Conservation (phyloP, 441 rosid genomes). For the Pelargonium citronellum region DNA sequence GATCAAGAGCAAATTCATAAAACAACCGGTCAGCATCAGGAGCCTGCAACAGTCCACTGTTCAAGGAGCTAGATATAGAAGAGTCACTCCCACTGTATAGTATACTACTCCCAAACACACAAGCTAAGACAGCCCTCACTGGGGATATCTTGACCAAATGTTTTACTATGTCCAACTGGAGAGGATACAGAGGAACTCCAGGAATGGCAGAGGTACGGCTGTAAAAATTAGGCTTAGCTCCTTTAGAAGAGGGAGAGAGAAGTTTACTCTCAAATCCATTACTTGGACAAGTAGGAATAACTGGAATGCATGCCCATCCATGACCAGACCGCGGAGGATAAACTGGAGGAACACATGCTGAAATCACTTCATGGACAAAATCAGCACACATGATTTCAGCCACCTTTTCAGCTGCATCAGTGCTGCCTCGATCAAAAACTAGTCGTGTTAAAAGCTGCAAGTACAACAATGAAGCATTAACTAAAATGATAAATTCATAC, state of each 20-base stretch:
- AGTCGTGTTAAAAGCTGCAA: constrained; percentile 92
- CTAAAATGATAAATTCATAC: background rate
- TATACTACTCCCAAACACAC: constrained; percentile 96
- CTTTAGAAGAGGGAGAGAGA: constrained; percentile 62
- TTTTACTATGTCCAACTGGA: constrained; percentile 81
- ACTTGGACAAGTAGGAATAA: constrained; percentile 49
- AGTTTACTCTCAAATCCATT: constrained; percentile 59
- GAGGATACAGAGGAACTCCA: constrained; percentile 85
- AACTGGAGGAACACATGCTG: constrained; percentile 98
- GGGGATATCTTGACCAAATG: constrained; percentile 96
- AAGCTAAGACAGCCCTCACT: constrained; percentile 88
- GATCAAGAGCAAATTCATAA: constrained; percentile 98
- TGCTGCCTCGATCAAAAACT: constrained; percentile 92
- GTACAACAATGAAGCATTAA: constrained; percentile 23
- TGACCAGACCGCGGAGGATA: constrained; percentile 93
- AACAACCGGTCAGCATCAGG: constrained; percentile 77
- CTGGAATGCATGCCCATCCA: constrained; percentile 98
- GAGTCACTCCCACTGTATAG: constrained; percentile 67
- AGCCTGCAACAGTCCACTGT: constrained; percentile 53
- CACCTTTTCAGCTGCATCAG: constrained; percentile 93
- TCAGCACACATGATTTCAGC: constrained; percentile 97
- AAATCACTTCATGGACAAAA: constrained; percentile 96
- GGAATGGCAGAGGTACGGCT: constrained; percentile 64
- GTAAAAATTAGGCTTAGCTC: constrained; percentile 67
- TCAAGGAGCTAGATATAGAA: constrained; percentile 61